Percentiles rank a stretch among this genome's conserved stretches.
Conservation (phyloP, 306 rosid species). For the Ceratonia siliqua region DNA sequence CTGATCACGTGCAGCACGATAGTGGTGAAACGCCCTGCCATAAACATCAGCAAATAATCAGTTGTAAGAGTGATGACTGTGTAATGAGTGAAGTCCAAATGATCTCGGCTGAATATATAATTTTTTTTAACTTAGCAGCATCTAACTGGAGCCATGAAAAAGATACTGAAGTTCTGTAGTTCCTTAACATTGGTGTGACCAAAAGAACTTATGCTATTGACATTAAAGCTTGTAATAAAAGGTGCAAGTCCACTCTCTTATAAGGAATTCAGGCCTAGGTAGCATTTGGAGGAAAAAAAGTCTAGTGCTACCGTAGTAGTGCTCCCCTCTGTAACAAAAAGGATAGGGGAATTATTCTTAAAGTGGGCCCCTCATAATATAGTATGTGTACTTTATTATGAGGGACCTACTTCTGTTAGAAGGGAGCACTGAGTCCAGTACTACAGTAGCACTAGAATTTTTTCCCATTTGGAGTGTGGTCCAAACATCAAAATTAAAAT, state of each 20-base stretch:
- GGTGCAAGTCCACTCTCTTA: neutral
- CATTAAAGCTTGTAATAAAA: neutral
- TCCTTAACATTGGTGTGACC: neutral
- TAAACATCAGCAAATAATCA: conserved; percentile 20
- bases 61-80: neutral
- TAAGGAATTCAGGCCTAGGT: neutral
- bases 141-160: neutral
- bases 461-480: neutral
- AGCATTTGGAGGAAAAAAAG: neutral
- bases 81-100: neutral
- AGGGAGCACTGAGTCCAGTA: no score
- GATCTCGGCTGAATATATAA: neutral
- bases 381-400: no score
- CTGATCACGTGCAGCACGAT: conserved; percentile 52
- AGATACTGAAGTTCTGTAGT: neutral
- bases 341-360: no score
- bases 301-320: no score
- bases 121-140: neutral
- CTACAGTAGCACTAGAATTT: no score
- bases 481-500: neutral
- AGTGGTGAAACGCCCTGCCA: conserved; percentile 98
- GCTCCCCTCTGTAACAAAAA: no score
- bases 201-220: neutral
- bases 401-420: no score
- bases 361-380: no score